These are phyloP conservation scores for Trichaptum fuscoviolaceum DNA, from an alignment of 768 basidiomycete genomes.

Conservation along the genomic window DNA sequence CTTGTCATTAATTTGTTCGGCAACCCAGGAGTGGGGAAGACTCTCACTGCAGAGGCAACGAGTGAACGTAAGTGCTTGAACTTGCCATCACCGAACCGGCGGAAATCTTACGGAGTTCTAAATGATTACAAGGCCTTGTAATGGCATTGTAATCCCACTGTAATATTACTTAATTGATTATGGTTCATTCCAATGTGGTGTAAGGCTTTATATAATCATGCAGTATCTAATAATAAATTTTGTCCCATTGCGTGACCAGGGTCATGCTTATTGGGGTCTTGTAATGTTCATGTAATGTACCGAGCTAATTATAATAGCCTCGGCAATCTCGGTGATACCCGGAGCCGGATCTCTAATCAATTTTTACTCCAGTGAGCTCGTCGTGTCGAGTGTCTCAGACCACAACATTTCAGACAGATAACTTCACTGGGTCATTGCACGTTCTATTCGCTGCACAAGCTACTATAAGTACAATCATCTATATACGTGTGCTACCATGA, in stretches of 20 bases:
- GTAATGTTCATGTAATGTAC: background rate
- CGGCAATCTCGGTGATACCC: no score
- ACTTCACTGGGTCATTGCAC: background rate
- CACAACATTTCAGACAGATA: no score
- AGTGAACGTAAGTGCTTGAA: background rate
- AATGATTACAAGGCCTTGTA: background rate
- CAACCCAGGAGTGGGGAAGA: conserved; percentile 9
- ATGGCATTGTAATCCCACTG: background rate
- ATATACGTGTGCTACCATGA: background rate
- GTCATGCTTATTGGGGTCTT: background rate
- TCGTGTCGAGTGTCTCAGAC: no score
- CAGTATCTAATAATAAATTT: background rate
- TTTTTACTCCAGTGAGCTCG: no score
- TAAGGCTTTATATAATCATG: background rate
- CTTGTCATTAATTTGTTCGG: conserved; percentile 44
- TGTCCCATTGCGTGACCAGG: background rate
- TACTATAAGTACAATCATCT: background rate
- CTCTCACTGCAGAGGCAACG: conserved; percentile 28
- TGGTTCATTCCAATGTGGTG: background rate
- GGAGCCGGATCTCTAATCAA: no score
- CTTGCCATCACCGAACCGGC: background rate
- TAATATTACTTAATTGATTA: background rate
- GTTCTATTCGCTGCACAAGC: background rate
- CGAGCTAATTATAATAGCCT: no score
- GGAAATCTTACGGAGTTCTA: no score